Percentiles rank a stretch among this genome's conserved stretches.
phyloP scores from a whole-genome alignment of 1,139 yeast genomes.

The Nadsonia commutata region DNA sequence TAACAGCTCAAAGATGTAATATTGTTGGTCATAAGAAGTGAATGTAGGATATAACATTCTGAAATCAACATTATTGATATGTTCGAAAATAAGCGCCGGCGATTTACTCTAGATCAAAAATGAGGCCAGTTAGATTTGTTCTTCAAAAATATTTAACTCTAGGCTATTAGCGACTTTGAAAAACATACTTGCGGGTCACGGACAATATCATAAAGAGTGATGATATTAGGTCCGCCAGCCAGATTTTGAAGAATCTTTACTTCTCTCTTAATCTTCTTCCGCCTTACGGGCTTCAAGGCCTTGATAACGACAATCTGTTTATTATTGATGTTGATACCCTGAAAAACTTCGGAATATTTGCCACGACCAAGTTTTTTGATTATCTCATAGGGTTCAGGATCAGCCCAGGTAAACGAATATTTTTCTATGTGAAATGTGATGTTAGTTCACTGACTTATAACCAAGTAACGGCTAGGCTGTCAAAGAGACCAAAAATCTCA shows the following conservation, averaged over 20 bases:
- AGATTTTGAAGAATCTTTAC: constrained; percentile 75
- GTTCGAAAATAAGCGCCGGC: constrained; percentile 85
- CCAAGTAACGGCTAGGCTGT: too few relatives aligned
- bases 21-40: constrained; percentile 61
- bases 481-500: too few relatives aligned
- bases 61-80: constrained; percentile 73
- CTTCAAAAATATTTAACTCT: too few relatives aligned
- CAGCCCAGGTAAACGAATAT: constrained; percentile 34
- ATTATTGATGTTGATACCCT: constrained; percentile 36
- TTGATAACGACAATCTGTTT: constrained; percentile 46
- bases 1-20: constrained; percentile 70
- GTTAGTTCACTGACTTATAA: too few relatives aligned
- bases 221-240: constrained; percentile 66
- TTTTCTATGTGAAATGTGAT: constrained; percentile 22
- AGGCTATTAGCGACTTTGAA: too few relatives aligned
- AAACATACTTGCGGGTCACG: constrained; percentile 45
- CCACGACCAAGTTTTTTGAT: constrained; percentile 83
- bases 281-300: constrained; percentile 83
- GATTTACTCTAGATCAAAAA: constrained; percentile 55
- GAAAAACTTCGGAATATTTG: constrained; percentile 85
- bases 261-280: constrained; percentile 85
- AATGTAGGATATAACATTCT: constrained; percentile 75
- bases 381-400: constrained; percentile 65
- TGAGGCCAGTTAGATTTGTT: too few relatives aligned
- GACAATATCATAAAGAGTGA: constrained; percentile 62